Evolutionary conservation across 2,329 filamentous ascomycete genomes (phyloP), one percentile per base, ranked within the genome.

Genomic region (Ceratocystis harringtonii): DNA sequence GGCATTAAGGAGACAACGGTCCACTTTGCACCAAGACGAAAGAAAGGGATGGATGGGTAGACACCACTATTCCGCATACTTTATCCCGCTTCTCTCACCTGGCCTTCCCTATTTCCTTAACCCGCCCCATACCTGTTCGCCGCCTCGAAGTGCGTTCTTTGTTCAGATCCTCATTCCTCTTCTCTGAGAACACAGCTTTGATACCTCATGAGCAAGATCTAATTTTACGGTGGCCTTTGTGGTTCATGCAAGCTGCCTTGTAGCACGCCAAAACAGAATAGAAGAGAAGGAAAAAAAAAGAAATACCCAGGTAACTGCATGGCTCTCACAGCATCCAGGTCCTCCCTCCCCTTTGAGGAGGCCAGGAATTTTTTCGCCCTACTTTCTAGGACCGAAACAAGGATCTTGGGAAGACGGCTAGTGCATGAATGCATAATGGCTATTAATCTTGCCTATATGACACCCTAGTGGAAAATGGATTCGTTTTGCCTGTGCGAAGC

Each of bases 351-450:
- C 22, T 3, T 15, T 19, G 5, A 52, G 22, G 48, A 1, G 48
- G 48, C 52, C 5, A n/a, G 52, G 25, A 28, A 41, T 41, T 41
- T 4, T 36, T 7, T 58, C 52, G 52, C 52, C 52, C 12, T 58
- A 17, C 28, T 58, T 57, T 36, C 3, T 17, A 36, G 15, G 36
- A 58, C 52, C 52, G 52, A 58, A 58, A 36, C 52, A 58, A 41
- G 12, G 52, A 28, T 30, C 52, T 58, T 58, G 52, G 30, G 28
- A 36, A 41, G 41, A 25, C 61, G 44, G 61, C 30, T 62, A 52
- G 45, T 45, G 61, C 61, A 62, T 62, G 61, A 62, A 62, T 52
- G 61, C 61, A 62, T 62, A 52, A 62, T 28, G 45, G 19, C 45
- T 6, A 10, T 62, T 62, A 62, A 62, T 62, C 25, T 62, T 62